Evolutionary conservation across 306 rosid species (phyloP), one percentile per base, ranked within the genome.

Genomic region (Acmispon strigosus): DNA sequence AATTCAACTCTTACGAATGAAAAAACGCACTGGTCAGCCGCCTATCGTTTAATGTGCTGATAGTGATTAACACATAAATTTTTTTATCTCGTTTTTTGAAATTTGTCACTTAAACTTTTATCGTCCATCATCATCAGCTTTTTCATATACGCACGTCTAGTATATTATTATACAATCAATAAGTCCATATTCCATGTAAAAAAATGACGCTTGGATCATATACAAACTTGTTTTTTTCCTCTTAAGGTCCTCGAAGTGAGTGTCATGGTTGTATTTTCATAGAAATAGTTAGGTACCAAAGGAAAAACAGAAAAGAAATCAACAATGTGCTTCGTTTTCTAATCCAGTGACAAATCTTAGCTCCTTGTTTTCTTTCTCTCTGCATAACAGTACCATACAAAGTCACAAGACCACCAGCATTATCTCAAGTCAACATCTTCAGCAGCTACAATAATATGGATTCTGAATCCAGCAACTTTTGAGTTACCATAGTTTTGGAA

Each of bases 351-450:
- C 60, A 17, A 15, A 7, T 44, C 24, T 19, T 10, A 32, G 17
- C 70, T 77, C 52, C 57, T 66, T 57, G 57, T 17, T 29, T 29
- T 69, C 2, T 37, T 57, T 55, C 44, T 55, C 18, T 59, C 15
- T 45, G 27, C 43, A 7, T 3, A 16, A 0, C 8, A 7, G 6
- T 43, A 11, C 39, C 44, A 16, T 37, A 24, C 58, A 50, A 44
- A 6, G 37, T 32, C 45, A 37, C 61, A 58, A 64, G 7, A 48
- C 51, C 17, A 9, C 4, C 41, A 57, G 15, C 0, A 63, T 39
- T 11, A 2, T 55, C 22, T 6, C 36, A 56, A 54, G 54, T 79
- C 81, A 76, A 70, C 48, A 51, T 62, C 51, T 45, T 9, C 53
- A 43, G 11, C 75, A 29, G 41, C 41, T 14, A 20, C 41, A 20